These are phyloP conservation scores for Cucumis cinereus DNA, from an alignment of 306 rosid species.

Conservation along the genomic window DNA sequence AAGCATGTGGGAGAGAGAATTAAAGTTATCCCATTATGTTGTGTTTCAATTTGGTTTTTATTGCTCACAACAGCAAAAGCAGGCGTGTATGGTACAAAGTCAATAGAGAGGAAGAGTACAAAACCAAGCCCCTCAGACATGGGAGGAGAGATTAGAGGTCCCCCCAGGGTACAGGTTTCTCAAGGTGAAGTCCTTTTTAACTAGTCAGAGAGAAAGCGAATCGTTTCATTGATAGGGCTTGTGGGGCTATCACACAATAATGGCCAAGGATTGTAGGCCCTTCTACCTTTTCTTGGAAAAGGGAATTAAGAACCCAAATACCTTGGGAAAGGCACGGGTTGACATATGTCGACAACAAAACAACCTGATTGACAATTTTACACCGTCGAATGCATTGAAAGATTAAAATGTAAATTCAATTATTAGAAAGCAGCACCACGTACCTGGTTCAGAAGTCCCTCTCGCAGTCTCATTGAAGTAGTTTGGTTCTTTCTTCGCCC, in stretches of 20 bases:
- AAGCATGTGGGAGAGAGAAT: not conserved
- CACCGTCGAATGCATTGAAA: not conserved
- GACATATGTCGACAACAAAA: not conserved
- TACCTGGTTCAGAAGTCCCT: not conserved
- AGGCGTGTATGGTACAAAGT: not conserved
- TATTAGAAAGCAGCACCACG: not conserved
- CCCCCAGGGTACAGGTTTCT: not conserved
- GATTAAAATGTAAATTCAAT: not conserved
- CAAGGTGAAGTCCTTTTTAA: not conserved
- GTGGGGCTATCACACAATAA: not conserved
- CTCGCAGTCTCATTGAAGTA: not conserved
- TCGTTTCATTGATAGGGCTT: not conserved
- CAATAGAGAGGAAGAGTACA: not conserved
- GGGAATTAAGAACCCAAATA: not conserved
- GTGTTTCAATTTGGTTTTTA: not conserved
- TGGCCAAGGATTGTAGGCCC: not conserved
- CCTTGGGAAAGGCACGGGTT: not conserved
- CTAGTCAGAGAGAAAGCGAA: not conserved
- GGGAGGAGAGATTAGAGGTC: not conserved
- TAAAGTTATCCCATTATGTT: not conserved
- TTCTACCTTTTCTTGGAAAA: conserved; percentile 2
- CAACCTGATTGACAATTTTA: not conserved
- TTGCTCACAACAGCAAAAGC: not conserved
- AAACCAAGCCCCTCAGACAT: not conserved
- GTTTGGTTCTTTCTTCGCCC: not conserved